Evolutionary conservation across 2,329 filamentous ascomycete genomes (phyloP).

Genomic region (Elsinoe arachidis): DNA sequence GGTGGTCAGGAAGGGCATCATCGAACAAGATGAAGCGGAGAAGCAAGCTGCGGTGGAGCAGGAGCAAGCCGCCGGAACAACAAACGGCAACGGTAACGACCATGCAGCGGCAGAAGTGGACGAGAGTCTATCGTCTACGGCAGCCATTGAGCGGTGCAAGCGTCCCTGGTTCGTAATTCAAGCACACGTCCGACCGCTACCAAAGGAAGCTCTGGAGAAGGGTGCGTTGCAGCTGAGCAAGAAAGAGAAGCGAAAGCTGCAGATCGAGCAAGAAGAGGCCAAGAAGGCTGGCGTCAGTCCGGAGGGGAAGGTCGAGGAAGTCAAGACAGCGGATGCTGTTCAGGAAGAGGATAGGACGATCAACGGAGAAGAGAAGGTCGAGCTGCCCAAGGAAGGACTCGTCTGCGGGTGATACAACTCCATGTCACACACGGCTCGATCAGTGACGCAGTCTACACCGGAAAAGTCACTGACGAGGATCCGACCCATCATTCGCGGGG

Average conservation of each 20-base stretch:
- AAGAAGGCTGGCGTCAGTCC: constrained; percentile 22
- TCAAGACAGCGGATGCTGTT: constrained; percentile 15
- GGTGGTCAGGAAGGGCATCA: constrained; percentile 62
- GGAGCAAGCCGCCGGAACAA: constrained; percentile 13
- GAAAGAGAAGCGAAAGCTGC: constrained; percentile 43
- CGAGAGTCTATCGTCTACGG: constrained; percentile 34
- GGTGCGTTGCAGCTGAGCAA: constrained; percentile 68
- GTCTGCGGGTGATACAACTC: constrained; percentile 13
- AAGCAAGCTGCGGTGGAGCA: constrained; percentile 22
- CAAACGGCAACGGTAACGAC: constrained; percentile 21
- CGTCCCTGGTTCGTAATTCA: constrained; percentile 87
- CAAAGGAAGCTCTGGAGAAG: constrained; percentile 76
- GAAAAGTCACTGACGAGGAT: background rate
- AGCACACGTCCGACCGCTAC: constrained; percentile 75
- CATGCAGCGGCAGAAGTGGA: constrained; percentile 16
- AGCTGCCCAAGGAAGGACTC: constrained; percentile 18
- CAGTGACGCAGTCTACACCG: background rate
- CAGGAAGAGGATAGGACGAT: constrained; percentile 8
- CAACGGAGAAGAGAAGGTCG: constrained; percentile 13
- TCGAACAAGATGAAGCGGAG: constrained; percentile 46
- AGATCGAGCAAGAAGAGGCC: constrained; percentile 29
- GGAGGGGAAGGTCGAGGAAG: constrained; percentile 24
- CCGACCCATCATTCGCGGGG: too few relatives aligned
- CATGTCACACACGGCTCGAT: background rate
- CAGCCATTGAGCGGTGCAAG: constrained; percentile 63